Evolutionary conservation across 352 stramenopile genomes (phyloP), one percentile per base, ranked within the genome.

Genomic region (Phytopythium vexans): DNA sequence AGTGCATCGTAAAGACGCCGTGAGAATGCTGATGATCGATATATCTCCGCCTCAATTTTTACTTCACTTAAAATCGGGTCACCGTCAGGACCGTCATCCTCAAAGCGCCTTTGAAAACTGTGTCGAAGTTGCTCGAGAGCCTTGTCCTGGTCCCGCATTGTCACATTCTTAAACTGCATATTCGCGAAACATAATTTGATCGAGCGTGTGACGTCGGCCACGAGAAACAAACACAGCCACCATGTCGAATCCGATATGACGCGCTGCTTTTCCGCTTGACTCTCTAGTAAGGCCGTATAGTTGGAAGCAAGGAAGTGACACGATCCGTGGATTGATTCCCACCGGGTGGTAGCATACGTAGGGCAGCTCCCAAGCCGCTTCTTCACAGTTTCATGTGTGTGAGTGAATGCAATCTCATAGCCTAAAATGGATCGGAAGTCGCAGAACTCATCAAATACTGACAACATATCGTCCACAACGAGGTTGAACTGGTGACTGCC

Each of bases 401-500:
- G 6, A 8, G 37, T 46, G 37, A 54, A 54, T 21, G 36, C 11
- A 6, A 54, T 55, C 27, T 55, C 49, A 8, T 3, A 6, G 1
- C 7, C n/a, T 3, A 55, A 14, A 6, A 4, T 11, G 4, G n/a
- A 41, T 12, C 49, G 38, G 32, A 55, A 55, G 38, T 48, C 10
- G 2, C 44, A 9, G 1, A 55, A 15, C 3, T 48, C 21, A 27
- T 55, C 49, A 1, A 55, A 15, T 3, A 35, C 39, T 4, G 11
- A 10, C 4, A 55, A 27, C 9, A 48, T 33, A 4, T 6, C 16
- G 34, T 49, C 45, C 1, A 60, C 45, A 6, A 39, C 53, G 12
- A 60, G 27, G 14, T 54, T 60, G 2, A 60, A 39, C 12, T 54
- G 45, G 16, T 60, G 53, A 27, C 40, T 60, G 5, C 53, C 53